Percentiles rank a stretch among this genome's conserved stretches.
Evolutionary conservation across 2,329 filamentous ascomycete species (phyloP).

Genomic region (Metarhizium guizhouense): DNA sequence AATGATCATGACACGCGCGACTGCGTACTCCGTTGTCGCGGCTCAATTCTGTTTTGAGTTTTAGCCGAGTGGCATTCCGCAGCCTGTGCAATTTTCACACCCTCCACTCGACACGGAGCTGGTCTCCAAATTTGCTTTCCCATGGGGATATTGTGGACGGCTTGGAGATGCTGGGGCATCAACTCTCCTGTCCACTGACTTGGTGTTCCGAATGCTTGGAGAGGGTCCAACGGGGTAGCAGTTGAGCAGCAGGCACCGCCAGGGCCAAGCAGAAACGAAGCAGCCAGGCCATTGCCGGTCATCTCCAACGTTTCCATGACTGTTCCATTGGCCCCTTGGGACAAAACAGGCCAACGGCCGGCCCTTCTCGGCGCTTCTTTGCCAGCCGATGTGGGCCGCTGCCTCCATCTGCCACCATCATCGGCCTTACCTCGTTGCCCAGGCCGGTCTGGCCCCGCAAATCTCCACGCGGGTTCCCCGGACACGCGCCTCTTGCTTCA

Average conservation of each 20-base stretch:
- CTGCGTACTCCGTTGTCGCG: not conserved
- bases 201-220: not conserved
- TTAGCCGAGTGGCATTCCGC: not conserved
- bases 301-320: not conserved
- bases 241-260: too few relatives aligned
- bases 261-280: not conserved
- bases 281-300: not conserved
- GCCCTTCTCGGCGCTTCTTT: constrained; percentile 29
- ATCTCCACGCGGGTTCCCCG: constrained; percentile 18
- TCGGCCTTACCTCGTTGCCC: constrained; percentile 25
- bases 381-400: constrained; percentile 6
- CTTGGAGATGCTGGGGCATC: not conserved
- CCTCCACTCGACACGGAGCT: not conserved
- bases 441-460: constrained; percentile 10
- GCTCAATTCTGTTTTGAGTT: not conserved
- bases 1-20: not conserved
- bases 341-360: constrained; percentile 9
- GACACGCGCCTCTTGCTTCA: constrained; percentile 12
- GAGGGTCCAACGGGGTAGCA: not conserved
- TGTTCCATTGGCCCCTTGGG: too few relatives aligned
- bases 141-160: not conserved
- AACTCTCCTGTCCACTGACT: not conserved
- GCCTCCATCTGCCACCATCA: constrained; percentile 5
- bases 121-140: not conserved
- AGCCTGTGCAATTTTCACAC: not conserved